Percentiles rank a stretch among this genome's conserved stretches.
Evolutionary conservation across 192 early-diverging fungal genomes (phyloP).

Genomic region (Umbelopsis sp.): DNA sequence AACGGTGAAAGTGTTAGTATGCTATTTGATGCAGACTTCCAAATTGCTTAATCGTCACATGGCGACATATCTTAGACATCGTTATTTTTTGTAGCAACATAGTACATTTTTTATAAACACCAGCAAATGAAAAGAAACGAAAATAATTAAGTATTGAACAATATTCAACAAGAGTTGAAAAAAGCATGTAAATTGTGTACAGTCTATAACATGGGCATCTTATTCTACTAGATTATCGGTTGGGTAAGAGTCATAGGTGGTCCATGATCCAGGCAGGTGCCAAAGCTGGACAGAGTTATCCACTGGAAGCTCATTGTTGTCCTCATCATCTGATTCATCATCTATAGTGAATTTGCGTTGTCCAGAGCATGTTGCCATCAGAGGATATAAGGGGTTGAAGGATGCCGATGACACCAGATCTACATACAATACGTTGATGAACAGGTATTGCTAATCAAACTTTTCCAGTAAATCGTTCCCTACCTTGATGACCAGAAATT

Average conservation of each 20-base stretch:
- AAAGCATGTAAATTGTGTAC: neutral
- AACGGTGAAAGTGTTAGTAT: slow-evolving; percentile 93
- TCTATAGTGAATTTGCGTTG: slow-evolving; percentile 57
- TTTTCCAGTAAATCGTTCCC: neutral
- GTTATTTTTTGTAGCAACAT: neutral
- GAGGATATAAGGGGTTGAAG: slow-evolving; percentile 68
- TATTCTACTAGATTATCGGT: neutral
- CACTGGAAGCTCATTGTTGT: slow-evolving; percentile 15
- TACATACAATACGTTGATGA: neutral
- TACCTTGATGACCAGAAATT: slow-evolving; percentile 23
- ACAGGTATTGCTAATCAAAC: neutral
- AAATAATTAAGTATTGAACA: neutral
- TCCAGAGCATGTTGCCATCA: slow-evolving; percentile 74
- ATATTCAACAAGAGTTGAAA: too few species aligned
- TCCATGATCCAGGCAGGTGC: slow-evolving; percentile 31
- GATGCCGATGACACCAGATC: slow-evolving; percentile 62
- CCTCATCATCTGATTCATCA: slow-evolving; percentile 8
- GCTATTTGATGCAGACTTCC: slow-evolving; percentile 60
- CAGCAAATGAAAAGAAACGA: neutral
- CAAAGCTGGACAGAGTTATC: slow-evolving; percentile 52
- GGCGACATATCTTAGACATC: neutral
- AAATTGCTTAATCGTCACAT: slow-evolving; percentile 4
- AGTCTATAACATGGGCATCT: neutral
- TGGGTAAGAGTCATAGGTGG: neutral
- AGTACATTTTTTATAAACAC: too few species aligned